phyloP scores from a whole-genome alignment of 2,329 filamentous ascomycete species.

The Hymenoscyphus repandus region DNA sequence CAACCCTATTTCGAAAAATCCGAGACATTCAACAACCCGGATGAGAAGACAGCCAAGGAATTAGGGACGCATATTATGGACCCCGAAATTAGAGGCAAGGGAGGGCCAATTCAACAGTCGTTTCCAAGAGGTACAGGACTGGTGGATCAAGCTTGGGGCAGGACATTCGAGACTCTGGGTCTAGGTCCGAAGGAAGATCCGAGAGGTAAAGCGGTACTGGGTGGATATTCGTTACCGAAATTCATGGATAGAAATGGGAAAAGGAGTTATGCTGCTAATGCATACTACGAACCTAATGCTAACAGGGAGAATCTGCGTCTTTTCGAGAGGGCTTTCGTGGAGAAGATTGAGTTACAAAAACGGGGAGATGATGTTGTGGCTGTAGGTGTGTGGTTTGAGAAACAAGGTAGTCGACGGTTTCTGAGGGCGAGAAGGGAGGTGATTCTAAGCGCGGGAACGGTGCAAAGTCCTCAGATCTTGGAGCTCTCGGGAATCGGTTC shows the following conservation, averaged over 20 bases:
- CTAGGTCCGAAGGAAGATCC: no score
- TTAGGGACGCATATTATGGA: no score
- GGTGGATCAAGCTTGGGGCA: slow-evolving; percentile 11
- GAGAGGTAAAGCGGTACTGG: no score
- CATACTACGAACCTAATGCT: not conserved
- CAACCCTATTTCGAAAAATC: slow-evolving; percentile 33
- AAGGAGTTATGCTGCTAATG: no score
- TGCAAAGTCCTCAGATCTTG: slow-evolving; percentile 28
- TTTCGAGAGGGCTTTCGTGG: slow-evolving; percentile 79
- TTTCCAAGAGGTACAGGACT: slow-evolving; percentile 20
- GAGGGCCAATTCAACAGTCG: slow-evolving; percentile 13
- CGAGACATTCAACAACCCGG: slow-evolving; percentile 2
- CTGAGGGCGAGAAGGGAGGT: slow-evolving; percentile 25
- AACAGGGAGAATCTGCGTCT: slow-evolving; percentile 62
- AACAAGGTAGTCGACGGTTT: slow-evolving; percentile 13
- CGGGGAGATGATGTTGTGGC: slow-evolving; percentile 2
- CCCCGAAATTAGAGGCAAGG: not conserved
- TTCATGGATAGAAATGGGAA: no score
- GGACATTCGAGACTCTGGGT: no score
- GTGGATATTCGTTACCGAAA: no score
- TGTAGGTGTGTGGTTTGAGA: slow-evolving; percentile 11
- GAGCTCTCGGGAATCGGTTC: slow-evolving; percentile 31
- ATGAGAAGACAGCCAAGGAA: not conserved
- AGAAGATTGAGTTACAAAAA: slow-evolving; percentile 46
- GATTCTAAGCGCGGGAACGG: slow-evolving; percentile 25